Evolutionary conservation across 805 yeast species (phyloP), one percentile per base, ranked within the genome.

Genomic region (Yueomyces sp.): DNA sequence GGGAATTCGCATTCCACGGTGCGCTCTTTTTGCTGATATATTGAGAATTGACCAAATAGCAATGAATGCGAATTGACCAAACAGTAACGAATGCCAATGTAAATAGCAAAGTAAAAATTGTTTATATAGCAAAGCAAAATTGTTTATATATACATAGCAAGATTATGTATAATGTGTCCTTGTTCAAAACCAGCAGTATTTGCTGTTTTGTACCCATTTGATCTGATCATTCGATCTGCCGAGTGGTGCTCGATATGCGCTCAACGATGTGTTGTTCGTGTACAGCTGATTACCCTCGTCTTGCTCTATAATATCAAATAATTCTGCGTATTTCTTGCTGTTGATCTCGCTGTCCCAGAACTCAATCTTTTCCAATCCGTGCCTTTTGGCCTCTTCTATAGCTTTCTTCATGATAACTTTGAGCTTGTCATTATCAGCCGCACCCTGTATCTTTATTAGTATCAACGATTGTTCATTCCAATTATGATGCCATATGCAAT

Each of bases 121-220:
- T 19, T 19, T 19, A 19, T 19, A 19, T 19, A 19, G 19, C 19
- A 19, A 19, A 19, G 19, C 19, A 19, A 19, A 19, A 19, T 19
- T 19, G 19, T 19, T 19, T 19, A 19, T 19, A 19, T 19, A 19
- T 19, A 19, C 19, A 19, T 19, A 19, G 19, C 19, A 19, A 19
- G 19, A 7, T 39, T 28, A 4, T 12, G 8, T 37, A 19, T 2
- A 12, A 19, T 19, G 19, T 19, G 19, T 19, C 19, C 19, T 28
- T 26, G 12, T n/a, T 46, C 45, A 72, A 50, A 71, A 72, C 77
- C 77, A 72, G 39, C 71, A 65, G 56, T 68, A 72, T 49, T 70
- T 70, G 11, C 71, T 65, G 43, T 69, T 69, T 45, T 63, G 56
- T 27, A 57, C 67, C 77, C 77, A 72, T 2, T 53, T 43, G 28